Conservation (phyloP, 2,329 filamentous ascomycete species). For the Amesomyces nigricolor region DNA sequence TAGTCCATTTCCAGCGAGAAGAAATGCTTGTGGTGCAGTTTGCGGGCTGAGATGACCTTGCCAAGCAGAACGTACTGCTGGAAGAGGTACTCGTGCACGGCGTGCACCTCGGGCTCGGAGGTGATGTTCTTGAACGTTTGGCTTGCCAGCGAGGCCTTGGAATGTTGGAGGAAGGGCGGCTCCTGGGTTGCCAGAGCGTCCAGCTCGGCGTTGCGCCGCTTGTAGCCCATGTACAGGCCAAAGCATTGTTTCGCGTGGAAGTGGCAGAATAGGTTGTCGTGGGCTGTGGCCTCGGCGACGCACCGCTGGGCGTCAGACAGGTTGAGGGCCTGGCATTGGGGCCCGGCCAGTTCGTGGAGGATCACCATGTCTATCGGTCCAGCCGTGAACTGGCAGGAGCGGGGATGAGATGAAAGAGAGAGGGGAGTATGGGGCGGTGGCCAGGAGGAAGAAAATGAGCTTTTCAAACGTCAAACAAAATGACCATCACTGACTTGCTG, state of each 20-base stretch:
- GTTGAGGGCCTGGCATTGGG: conserved; percentile 29
- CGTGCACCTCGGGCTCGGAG: conserved; percentile 33
- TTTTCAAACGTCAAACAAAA: too few species aligned
- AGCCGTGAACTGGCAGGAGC: too few species aligned
- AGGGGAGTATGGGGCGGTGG: too few species aligned
- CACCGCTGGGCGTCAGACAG: conserved; percentile 35
- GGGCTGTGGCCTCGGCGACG: conserved; percentile 33
- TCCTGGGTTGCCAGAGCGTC: conserved; percentile 33
- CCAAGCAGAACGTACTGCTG: conserved; percentile 27
- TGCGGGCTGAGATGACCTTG: conserved; percentile 20
- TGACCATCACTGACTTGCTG: too few species aligned
- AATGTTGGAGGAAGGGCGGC: conserved; percentile 35
- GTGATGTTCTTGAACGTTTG: conserved; percentile 36
- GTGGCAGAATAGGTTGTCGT: conserved; percentile 38
- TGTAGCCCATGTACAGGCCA: conserved; percentile 45
- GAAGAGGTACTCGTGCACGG: conserved; percentile 39
- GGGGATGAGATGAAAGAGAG: too few species aligned
- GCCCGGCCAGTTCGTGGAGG: neutral
- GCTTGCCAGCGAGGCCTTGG: conserved; percentile 34
- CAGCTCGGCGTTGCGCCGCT: conserved; percentile 40
- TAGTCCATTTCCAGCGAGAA: conserved; percentile 30
- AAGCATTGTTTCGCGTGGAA: conserved; percentile 39
- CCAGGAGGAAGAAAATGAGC: too few species aligned
- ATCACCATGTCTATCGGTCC: neutral
- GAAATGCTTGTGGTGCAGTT: conserved; percentile 29